phyloP scores from a whole-genome alignment of 2,329 filamentous ascomycete species.

The Stromatinia cepivora region DNA sequence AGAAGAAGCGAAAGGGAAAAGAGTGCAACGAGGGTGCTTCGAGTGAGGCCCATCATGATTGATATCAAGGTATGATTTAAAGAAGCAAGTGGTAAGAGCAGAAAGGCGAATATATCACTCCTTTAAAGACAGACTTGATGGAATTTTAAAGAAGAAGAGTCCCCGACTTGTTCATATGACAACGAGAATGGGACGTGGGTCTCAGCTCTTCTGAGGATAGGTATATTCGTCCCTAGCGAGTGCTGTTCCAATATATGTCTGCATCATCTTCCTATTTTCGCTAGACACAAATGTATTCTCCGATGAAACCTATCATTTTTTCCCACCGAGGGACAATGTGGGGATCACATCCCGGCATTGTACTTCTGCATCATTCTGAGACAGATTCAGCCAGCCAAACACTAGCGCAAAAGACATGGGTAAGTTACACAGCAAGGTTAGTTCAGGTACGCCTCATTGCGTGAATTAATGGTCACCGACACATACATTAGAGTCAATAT shows the following conservation, averaged over 20 bases:
- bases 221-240: background rate
- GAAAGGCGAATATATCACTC: slow-evolving; percentile 10
- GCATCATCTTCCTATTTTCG: background rate
- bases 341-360: background rate
- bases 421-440: slow-evolving; percentile 5
- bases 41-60: slow-evolving; percentile 18
- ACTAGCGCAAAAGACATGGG: background rate
- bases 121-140: slow-evolving; percentile 1
- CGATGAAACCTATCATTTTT: background rate
- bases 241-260: background rate
- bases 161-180: background rate
- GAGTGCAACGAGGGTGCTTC: slow-evolving; percentile 4
- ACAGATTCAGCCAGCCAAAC: slow-evolving; percentile 1
- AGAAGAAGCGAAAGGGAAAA: background rate
- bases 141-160: background rate
- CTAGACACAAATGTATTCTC: background rate
- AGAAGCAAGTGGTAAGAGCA: background rate
- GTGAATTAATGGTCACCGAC: background rate
- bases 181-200: background rate
- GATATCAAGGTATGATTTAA: background rate
- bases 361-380: background rate
- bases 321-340: background rate
- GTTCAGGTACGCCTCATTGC: background rate
- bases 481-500: slow-evolving; percentile 1
- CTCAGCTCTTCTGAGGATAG: background rate